Base-by-base conservation (phyloP, 2,329 filamentous ascomycete genomes). In the Calonectria pteridis region DNA sequence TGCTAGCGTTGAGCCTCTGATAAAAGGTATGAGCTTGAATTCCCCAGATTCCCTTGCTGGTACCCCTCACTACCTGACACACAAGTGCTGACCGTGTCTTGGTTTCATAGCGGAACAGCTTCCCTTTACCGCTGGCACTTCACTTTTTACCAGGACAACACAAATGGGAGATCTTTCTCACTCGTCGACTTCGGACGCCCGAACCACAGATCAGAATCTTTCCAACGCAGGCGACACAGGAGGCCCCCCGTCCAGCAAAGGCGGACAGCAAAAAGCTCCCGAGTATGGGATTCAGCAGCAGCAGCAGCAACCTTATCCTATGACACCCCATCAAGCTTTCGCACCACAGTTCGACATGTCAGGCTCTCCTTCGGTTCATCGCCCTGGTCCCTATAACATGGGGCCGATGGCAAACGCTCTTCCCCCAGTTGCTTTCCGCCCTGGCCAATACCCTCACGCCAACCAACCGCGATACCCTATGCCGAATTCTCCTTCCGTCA, bases 311-410 rank as follows among this genome's bases (percentile, higher is more conserved):
- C 77, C 77, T 55, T 73, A 83, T 14, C 81, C 84, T 74, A 77
- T 76, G 23, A 77, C 81, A 23, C 78, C 83, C 5, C 84, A 85
- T 69, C 84, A 86, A 80, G 79, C 84, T 4, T 88, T 87, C 75
- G 81, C 84, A 23, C 79, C 82, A 35, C 87, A 88, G 69, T 82
- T 86, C 75, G 85, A 87, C 69, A 86, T 88, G 84, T 76, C 82
- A 55, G 80, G 82, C 46, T 74, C 78, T 23, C 74, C 73, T 40
- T 67, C 77, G 6, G 76, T 71, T 1, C 68, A 71, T 37, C 77
- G 79, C 18, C 77, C 78, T 59, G 84, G 76, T 6, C 81, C 84
- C 10, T 90, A 88, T 80, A 88, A 87, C 76, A 89, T 90, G 88
- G 81, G 77, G 26, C 75, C 82, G 20, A 85, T 91, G 84, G 82